Conservation (phyloP, 2,329 filamentous ascomycete genomes). For the Colletotrichum simmondsii region DNA sequence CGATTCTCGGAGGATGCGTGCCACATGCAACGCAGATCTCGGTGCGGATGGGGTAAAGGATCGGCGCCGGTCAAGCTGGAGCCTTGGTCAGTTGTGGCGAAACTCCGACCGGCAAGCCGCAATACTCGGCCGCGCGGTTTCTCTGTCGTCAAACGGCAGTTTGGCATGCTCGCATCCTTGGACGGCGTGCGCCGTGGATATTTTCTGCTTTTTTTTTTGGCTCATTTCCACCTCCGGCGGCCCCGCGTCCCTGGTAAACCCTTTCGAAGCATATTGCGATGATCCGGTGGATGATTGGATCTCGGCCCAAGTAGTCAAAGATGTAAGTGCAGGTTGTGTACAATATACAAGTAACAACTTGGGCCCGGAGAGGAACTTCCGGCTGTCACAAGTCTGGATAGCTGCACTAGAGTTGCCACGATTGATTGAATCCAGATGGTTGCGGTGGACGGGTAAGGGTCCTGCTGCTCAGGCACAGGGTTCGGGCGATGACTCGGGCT, state of each 20-base stretch:
- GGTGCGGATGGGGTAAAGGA: conserved; percentile 21
- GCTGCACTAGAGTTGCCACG: background rate
- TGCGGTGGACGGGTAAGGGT: conserved; percentile 1
- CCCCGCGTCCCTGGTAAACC: background rate
- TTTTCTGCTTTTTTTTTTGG: background rate
- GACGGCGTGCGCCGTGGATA: background rate
- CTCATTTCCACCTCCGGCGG: background rate
- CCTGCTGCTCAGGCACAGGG: conserved; percentile 13
- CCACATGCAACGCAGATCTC: conserved; percentile 19
- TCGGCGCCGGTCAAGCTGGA: conserved; percentile 20
- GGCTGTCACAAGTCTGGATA: conserved; percentile 1
- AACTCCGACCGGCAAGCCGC: conserved; percentile 14
- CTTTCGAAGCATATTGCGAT: background rate
- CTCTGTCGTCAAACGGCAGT: background rate
- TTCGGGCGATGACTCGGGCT: background rate
- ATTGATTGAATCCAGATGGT: background rate
- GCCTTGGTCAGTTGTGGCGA: conserved; percentile 18
- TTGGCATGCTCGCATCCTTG: conserved; percentile 1
- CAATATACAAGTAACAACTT: background rate
- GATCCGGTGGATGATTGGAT: background rate
- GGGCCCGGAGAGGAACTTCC: conserved; percentile 26
- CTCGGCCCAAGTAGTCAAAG: background rate
- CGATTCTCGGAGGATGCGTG: conserved; percentile 6
- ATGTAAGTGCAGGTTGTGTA: background rate
- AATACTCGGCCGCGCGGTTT: background rate